phyloP scores from a whole-genome alignment of 768 basidiomycete species.

The Tulasnella sp. region DNA sequence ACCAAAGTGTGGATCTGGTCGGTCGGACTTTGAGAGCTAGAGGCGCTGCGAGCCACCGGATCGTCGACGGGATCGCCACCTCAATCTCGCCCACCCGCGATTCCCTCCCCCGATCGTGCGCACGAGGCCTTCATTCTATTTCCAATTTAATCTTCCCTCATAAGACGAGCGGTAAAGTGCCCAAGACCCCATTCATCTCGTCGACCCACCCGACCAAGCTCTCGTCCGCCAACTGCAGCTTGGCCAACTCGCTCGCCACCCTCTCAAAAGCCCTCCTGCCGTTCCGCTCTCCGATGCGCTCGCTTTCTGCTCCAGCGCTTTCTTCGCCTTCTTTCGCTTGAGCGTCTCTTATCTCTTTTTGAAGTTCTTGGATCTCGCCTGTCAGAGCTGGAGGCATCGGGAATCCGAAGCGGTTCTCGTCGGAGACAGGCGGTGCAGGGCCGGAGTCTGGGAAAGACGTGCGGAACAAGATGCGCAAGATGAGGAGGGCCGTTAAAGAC shows the following conservation, averaged over 20 bases:
- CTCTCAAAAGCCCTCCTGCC: conserved; percentile 74
- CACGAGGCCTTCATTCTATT: not conserved
- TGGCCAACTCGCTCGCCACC: conserved; percentile 62
- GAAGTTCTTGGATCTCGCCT: conserved; percentile 66
- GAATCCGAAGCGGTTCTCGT: conserved; percentile 88
- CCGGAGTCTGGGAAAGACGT: conserved; percentile 63
- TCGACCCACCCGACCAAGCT: conserved; percentile 38
- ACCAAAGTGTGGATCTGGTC: not conserved
- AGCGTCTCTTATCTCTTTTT: conserved; percentile 63
- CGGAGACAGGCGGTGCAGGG: conserved; percentile 63
- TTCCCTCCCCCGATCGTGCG: not conserved
- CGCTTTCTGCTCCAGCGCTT: conserved; percentile 45
- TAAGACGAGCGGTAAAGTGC: conserved; percentile 5
- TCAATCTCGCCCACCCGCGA: not conserved
- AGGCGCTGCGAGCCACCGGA: not conserved
- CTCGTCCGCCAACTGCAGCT: conserved; percentile 63
- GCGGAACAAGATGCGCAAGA: conserved; percentile 82
- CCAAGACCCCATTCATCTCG: conserved; percentile 34
- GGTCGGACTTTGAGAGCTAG: conserved; percentile 8
- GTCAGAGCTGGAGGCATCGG: conserved; percentile 47
- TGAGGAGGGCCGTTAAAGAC: conserved; percentile 78
- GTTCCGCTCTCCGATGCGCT: conserved; percentile 68
- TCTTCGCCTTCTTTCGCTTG: conserved; percentile 38
- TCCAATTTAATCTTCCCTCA: not conserved
- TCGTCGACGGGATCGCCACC: not conserved